These are phyloP conservation scores for Leptographium procerum DNA, from an alignment of 2,329 filamentous ascomycete species.

Conservation along the genomic window DNA sequence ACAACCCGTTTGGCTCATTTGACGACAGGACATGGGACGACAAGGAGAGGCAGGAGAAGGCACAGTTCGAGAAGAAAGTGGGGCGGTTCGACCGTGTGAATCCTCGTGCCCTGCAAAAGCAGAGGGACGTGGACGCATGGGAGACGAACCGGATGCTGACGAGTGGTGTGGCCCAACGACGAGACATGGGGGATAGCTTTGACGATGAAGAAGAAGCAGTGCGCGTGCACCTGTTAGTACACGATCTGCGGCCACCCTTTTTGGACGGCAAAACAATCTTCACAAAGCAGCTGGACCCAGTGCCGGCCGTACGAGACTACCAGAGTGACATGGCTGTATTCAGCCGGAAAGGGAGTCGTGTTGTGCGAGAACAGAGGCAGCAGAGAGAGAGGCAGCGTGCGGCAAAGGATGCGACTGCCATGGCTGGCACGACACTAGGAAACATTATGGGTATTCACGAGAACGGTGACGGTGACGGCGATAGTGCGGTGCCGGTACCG, in stretches of 20 bases:
- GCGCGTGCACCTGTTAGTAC: slow-evolving; percentile 80
- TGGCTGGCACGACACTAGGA: slow-evolving; percentile 81
- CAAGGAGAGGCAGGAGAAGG: slow-evolving; percentile 58
- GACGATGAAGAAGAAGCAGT: slow-evolving; percentile 84
- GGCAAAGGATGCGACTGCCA: slow-evolving; percentile 86
- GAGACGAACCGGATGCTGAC: slow-evolving; percentile 98
- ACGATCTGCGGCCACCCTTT: slow-evolving; percentile 89
- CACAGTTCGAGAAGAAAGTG: slow-evolving; percentile 68
- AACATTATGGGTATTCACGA: slow-evolving; percentile 96
- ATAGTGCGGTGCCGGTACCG: slow-evolving; percentile 71
- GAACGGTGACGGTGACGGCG: slow-evolving; percentile 80
- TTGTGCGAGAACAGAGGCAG: slow-evolving; percentile 83
- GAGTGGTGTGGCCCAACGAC: slow-evolving; percentile 83
- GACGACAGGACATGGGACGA: slow-evolving; percentile 63
- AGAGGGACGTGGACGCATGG: slow-evolving; percentile 95
- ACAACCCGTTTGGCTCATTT: slow-evolving; percentile 78
- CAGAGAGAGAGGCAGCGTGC: slow-evolving; percentile 90
- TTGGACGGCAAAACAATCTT: slow-evolving; percentile 91
- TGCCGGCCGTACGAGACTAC: slow-evolving; percentile 81
- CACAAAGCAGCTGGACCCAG: slow-evolving; percentile 91
- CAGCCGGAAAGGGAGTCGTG: slow-evolving; percentile 84
- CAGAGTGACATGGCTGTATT: slow-evolving; percentile 99
- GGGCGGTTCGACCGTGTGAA: slow-evolving; percentile 55
- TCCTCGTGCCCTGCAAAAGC: slow-evolving; percentile 68
- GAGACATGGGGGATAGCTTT: slow-evolving; percentile 72